Evolutionary conservation across 139 green algal genomes (phyloP).

Genomic region (Chlorella sp.): DNA sequence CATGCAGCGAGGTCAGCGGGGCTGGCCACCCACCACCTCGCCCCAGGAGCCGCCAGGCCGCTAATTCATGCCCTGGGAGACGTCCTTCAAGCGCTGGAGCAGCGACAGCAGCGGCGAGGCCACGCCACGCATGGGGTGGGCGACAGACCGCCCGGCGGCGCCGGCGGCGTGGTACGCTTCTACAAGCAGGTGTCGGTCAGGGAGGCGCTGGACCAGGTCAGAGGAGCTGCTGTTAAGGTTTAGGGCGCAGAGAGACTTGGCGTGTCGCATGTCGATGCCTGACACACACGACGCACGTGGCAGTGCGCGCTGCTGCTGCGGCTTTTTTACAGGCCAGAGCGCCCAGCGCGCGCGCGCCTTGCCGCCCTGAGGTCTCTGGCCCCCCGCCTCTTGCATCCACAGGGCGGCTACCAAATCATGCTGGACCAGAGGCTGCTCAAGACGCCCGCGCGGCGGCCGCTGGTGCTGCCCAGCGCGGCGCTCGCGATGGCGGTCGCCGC

Average conservation of each 20-base stretch:
- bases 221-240: neutral
- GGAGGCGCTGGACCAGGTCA: slow-evolving; percentile 24
- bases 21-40: too few relatives aligned
- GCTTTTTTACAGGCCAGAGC: neutral
- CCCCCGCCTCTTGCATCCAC: neutral
- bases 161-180: slow-evolving; percentile 14
- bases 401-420: slow-evolving; percentile 56
- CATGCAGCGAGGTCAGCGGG: too few relatives aligned
- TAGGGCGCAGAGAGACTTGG: neutral
- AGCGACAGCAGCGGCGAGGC: neutral
- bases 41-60: too few relatives aligned
- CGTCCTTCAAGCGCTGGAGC: too few relatives aligned
- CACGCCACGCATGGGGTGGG: slow-evolving; percentile 35
- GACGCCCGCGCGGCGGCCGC: slow-evolving; percentile 64
- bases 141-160: neutral
- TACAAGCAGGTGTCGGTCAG: slow-evolving; percentile 35
- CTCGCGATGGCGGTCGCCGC: slow-evolving; percentile 86
- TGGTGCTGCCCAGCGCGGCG: slow-evolving; percentile 67
- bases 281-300: neutral
- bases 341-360: neutral
- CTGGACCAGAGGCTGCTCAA: slow-evolving; percentile 70
- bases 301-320: neutral
- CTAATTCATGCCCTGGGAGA: too few relatives aligned
- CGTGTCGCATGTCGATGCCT: neutral
- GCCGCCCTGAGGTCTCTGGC: neutral